Conservation (phyloP, 2,329 filamentous ascomycete species). For the Penicillium sp. region DNA sequence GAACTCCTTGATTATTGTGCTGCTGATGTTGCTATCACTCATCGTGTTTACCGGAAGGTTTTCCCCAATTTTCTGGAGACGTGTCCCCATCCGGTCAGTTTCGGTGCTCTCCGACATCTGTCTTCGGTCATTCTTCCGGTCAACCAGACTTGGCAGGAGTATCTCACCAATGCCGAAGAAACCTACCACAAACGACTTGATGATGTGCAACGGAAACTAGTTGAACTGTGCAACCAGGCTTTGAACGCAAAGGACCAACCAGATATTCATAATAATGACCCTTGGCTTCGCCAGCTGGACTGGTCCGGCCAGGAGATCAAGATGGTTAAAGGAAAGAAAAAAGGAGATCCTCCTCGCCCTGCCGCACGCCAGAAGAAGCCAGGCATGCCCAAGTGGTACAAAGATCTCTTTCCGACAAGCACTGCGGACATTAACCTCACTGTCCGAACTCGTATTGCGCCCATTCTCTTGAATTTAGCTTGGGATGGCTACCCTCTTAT, state of each 20-base stretch:
- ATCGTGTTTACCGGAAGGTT: constrained; percentile 90
- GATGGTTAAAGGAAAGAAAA: constrained; percentile 91
- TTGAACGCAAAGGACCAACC: constrained; percentile 72
- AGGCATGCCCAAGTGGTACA: constrained; percentile 96
- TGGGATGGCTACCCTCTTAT: constrained; percentile 90
- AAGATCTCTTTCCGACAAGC: constrained; percentile 76
- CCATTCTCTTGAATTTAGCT: constrained; percentile 77
- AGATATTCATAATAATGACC: constrained; percentile 74
- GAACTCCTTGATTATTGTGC: constrained; percentile 92
- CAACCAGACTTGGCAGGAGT: constrained; percentile 83
- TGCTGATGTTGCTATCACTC: constrained; percentile 89
- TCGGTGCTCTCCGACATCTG: constrained; percentile 90
- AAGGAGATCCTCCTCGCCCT: constrained; percentile 75
- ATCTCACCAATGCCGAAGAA: constrained; percentile 80
- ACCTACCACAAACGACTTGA: constrained; percentile 79
- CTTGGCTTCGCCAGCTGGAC: constrained; percentile 91
- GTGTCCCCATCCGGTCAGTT: constrained; percentile 96
- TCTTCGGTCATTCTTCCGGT: constrained; percentile 91
- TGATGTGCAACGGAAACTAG: constrained; percentile 75
- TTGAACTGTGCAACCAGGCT: constrained; percentile 76
- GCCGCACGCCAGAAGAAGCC: constrained; percentile 88
- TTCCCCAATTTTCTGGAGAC: constrained; percentile 87
- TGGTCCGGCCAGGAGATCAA: constrained; percentile 93
- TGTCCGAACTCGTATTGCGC: constrained; percentile 85
- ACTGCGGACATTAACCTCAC: constrained; percentile 72